phyloP scores from a whole-genome alignment of 2,329 filamentous ascomycete species.

The Arthrobotrys musiformis region DNA sequence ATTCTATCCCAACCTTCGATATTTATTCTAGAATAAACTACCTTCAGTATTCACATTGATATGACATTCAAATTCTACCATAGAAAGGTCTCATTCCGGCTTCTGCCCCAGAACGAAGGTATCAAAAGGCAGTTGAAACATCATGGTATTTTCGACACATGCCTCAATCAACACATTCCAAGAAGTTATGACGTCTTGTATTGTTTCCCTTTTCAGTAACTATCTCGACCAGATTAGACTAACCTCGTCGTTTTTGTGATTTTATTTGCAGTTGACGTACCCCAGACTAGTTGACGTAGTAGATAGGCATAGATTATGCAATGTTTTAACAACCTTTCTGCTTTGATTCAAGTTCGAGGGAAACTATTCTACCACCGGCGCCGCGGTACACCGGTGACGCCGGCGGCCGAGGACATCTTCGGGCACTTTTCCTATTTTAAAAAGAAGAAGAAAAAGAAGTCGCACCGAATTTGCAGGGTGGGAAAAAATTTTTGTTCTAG shows the following conservation, averaged over 20 bases:
- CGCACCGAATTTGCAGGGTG: no score
- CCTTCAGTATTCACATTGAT: neutral
- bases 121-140: constrained; percentile 16
- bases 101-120: constrained; percentile 17
- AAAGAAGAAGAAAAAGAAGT: neutral
- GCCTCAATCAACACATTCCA: constrained; percentile 52
- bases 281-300: constrained; percentile 25
- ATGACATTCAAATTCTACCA: constrained; percentile 5
- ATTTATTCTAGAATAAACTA: constrained; percentile 26
- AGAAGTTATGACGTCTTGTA: constrained; percentile 26
- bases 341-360: constrained; percentile 3
- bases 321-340: neutral
- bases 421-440: neutral
- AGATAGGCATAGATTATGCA: neutral
- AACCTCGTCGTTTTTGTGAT: no score
- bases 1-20: constrained; percentile 21
- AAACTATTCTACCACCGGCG: constrained; percentile 36
- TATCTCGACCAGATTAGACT: neutral
- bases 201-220: neutral
- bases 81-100: constrained; percentile 17
- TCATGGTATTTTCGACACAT: constrained; percentile 14
- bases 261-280: no score
- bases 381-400: neutral
- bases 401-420: neutral
- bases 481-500: no score